phyloP scores from a whole-genome alignment of 768 basidiomycete genomes.

The Tricholoma furcatifolium region DNA sequence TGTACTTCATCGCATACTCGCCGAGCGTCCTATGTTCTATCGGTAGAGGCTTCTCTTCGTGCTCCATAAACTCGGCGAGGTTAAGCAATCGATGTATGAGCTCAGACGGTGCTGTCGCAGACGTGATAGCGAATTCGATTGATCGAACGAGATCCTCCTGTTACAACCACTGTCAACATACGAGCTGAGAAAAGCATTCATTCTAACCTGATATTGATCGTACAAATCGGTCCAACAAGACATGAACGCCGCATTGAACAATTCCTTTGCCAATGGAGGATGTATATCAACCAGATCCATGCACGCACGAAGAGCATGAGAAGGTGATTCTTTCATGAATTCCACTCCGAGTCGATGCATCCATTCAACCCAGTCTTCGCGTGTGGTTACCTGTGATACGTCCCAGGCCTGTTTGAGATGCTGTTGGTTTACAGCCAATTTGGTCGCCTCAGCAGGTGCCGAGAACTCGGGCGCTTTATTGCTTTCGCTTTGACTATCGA shows the following conservation, averaged over 20 bases:
- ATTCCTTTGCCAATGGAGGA: slow-evolving; percentile 85
- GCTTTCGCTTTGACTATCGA: slow-evolving; percentile 51
- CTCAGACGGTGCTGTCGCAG: slow-evolving; percentile 76
- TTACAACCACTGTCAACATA: slow-evolving; percentile 8
- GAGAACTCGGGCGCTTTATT: slow-evolving; percentile 69
- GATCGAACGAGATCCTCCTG: slow-evolving; percentile 94
- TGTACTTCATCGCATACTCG: slow-evolving; percentile 89
- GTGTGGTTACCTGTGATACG: slow-evolving; percentile 67
- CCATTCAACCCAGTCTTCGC: slow-evolving; percentile 95
- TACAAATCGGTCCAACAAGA: slow-evolving; percentile 97
- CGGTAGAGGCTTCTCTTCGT: slow-evolving; percentile 93
- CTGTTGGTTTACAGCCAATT: slow-evolving; percentile 94
- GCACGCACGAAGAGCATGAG: slow-evolving; percentile 95
- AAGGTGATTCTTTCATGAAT: slow-evolving; percentile 97
- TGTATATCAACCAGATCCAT: slow-evolving; percentile 92
- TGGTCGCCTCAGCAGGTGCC: slow-evolving; percentile 83
- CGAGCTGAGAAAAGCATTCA: neutral
- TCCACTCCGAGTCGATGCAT: slow-evolving; percentile 90
- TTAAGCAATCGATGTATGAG: slow-evolving; percentile 89
- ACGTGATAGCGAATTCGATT: slow-evolving; percentile 83
- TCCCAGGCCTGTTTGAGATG: slow-evolving; percentile 98
- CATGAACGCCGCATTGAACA: slow-evolving; percentile 97
- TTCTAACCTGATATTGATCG: slow-evolving; percentile 90
- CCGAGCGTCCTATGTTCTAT: slow-evolving; percentile 93
- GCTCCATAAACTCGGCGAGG: slow-evolving; percentile 98